Base-by-base conservation (phyloP, 805 yeast genomes). In the Cyberlindnera suaveolens region DNA sequence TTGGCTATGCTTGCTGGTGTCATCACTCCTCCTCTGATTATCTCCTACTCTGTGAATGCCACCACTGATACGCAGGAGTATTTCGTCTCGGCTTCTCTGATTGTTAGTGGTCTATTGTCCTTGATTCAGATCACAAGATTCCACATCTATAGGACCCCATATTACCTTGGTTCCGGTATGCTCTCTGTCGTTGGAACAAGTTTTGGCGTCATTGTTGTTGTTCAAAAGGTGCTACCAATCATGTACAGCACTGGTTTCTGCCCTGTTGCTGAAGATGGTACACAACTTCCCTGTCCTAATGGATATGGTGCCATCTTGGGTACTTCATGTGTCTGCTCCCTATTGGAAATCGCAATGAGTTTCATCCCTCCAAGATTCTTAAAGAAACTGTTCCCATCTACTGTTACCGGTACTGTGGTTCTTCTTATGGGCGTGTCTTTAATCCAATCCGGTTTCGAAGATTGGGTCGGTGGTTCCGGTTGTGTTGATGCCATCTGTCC, bases 361-460 rank as follows among this genome's bases (percentile, higher is more conserved):
- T 89, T 89, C 60, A 63, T 82, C 48, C 96, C 97, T 9, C 80
- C 96, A 3, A 73, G 71, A 36, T 50, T 74, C 26, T 71, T 89
- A 51, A 89, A 85, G 62, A 79, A 70, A 48, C 58, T 86, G 31
- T 89, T 89, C 68, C 96, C 97, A 17, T 85, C 93, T 31, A 68
- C 87, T 37, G 96, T 89, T 47, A 88, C 96, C 16, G 96, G 97
- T 45, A 93, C 96, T 7, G 96, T 89, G 38, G 96, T 89, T 30
- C 66, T 89, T 39, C 72, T 89, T 20, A 88, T 89, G 62, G 97
- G 96, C 52, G 71, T 82, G 31, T 71, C 75, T 23, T 72, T 89
- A 51, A 71, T 88, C 45, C 70, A 72, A 53, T 62, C 87, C 33
- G 96, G 95, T 10, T 84, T 89, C 63, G 65, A 78, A 58, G 88